Percentiles rank a stretch among this genome's conserved stretches.
Evolutionary conservation across 257 asterid species (phyloP).

Genomic region (Gentiana macrophylla): DNA sequence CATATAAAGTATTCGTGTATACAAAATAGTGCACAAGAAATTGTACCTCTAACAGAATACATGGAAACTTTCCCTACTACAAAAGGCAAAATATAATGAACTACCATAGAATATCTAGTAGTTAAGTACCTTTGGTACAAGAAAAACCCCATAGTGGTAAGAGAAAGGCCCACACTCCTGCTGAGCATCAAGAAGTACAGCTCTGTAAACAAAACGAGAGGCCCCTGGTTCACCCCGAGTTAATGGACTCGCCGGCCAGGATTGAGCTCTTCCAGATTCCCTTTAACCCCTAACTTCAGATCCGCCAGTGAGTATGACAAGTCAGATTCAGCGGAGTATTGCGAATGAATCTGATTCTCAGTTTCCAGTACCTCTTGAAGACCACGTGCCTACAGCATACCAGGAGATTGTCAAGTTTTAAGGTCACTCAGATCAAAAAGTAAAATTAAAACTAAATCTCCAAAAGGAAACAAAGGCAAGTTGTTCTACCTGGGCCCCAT

Average conservation of each 20-base stretch:
- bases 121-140: constrained; percentile 72
- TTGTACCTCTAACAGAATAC: too few species aligned
- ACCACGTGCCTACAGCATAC: constrained; percentile 43
- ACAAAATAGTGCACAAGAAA: too few species aligned
- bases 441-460: too few species aligned
- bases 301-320: constrained; percentile 65
- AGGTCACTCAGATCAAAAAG: constrained; percentile 2
- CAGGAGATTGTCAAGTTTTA: constrained; percentile 10
- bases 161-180: constrained; percentile 43
- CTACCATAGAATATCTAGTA: constrained; percentile 1
- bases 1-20: too few species aligned
- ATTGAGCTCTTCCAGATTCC: constrained; percentile 51
- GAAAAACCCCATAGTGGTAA: constrained; percentile 64
- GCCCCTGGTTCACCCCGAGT: constrained; percentile 63
- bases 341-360: constrained; percentile 51
- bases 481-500: constrained; percentile 59
- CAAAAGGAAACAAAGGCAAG: background rate
- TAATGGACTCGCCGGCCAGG: constrained; percentile 74
- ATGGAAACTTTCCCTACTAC: too few species aligned
- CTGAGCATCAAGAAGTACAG: constrained; percentile 72
- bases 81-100: constrained; percentile 1
- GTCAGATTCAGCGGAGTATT: constrained; percentile 43
- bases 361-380: constrained; percentile 50
- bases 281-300: constrained; percentile 68
- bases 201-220: constrained; percentile 57